Evolutionary conservation across 352 stramenopile species (phyloP), one percentile per base, ranked within the genome.

Genomic region (Phytophthora tubulina): DNA sequence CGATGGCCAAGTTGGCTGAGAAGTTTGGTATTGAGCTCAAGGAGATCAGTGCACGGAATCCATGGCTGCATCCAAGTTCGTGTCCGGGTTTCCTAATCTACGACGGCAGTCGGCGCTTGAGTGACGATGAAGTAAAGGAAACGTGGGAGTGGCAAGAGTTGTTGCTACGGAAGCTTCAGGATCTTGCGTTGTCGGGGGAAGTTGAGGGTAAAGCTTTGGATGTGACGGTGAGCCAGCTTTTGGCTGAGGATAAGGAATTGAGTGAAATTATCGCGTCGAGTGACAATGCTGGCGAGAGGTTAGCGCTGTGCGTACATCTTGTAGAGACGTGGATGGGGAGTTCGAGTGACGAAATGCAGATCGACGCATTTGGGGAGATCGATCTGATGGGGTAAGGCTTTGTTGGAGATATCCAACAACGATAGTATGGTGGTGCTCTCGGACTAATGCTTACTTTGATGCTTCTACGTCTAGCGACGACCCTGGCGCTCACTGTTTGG

Each of bases 271-370:
- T 73, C 38, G 32, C 11, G 27, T 69, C 53, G 10, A 44, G 31
- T 53, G 14, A 42, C 15, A 73, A 82, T 42, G 70, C 66, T 53
- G 49, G 61, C 1, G 49, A 75, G 33, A 61, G 78, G 13, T 54
- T 90, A 46, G 21, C 52, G 4, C 59, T 86, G 38, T 85, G 78
- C 53, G 21, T 88, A 33, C 73, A 70, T 17, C 70, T 88, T 39
- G 69, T 86, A 32, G 80, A 90, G 62, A 76, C 76, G 9, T 90
- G 82, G 82, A 88, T 90, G 80, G 82, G 82, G 9, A 72, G 71
- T 4, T 63, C 69, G 17, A 80, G 76, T 0, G 67, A 83, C 10
- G 60, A 72, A 38, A 67, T 88, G 45, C 80, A 85, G 61, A 66
- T 85, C 15, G 80, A 86, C 39, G 82, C 81, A 17, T 88, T 90